Base-by-base conservation (phyloP, 352 stramenopile genomes). In the Globisporangium apiculatum region DNA sequence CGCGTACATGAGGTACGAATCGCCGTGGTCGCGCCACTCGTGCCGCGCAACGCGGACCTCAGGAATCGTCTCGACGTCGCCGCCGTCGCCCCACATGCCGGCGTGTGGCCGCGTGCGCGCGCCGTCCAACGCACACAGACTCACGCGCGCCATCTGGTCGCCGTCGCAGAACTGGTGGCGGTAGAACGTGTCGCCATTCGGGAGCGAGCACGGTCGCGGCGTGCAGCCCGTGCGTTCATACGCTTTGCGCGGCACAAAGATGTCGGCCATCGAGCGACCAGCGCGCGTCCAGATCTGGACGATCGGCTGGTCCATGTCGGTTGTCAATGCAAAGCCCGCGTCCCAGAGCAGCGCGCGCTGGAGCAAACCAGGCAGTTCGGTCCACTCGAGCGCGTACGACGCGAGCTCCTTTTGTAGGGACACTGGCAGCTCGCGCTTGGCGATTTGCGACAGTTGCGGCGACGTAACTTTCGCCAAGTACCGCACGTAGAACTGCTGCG, bases 311-410 rank as follows among this genome's bases (percentile, higher is more conserved):
- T 51, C 42, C 24, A 67, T 59, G 24, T 68, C 55, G 15, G 61
- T 56, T 4, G 76, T 73, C 11, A 87, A 56, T 17, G 71, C 77
- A 61, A 83, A 91, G 42, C 81, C 81, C 0, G 68, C 67, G 54
- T 91, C 76, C 79, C 81, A 91, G 5, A 91, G 62, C 45, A 91
- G 58, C 5, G 79, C 78, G 12, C 76, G 73, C 51, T 91, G 81
- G 3, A 89, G 60, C 1, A 89, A 57, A 0, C 79, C 76, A 1
- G 77, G 76, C 1, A 90, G 52, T 17, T 83, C 69, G 11, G 52
- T 48, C 74, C 76, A 90, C 1, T 24, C 48, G 4, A 90, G 69
- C n/a, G 64, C 67, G 50, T 73, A 65, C 24, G 48, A 49, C 53
- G 56, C 61, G 9, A 89, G 65, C 51, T 69, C 46, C 8, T 64